These are phyloP conservation scores for Purshia tridentata DNA, from an alignment of 306 rosid species.

Conservation along the genomic window DNA sequence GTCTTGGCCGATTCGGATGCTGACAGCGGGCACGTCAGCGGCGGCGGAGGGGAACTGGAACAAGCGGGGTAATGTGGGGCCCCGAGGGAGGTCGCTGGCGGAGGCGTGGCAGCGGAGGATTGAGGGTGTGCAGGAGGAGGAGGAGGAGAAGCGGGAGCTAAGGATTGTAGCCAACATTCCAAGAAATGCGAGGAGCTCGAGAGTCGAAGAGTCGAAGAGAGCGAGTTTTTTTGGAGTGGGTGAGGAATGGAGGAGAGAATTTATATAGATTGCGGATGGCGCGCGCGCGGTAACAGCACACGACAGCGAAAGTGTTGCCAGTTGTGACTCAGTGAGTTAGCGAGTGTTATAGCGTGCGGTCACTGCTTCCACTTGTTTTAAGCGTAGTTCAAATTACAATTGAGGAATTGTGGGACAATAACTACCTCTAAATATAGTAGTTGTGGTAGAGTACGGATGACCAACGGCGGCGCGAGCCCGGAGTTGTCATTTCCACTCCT, in stretches of 20 bases:
- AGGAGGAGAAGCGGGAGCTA: conserved; percentile 32
- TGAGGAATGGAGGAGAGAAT: not conserved
- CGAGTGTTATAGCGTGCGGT: too few relatives aligned
- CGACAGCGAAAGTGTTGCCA: not conserved
- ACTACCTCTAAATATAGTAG: too few relatives aligned
- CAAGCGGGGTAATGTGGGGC: conserved; percentile 43
- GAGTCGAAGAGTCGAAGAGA: not conserved
- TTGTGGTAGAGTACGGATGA: too few relatives aligned
- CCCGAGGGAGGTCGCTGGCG: conserved; percentile 46
- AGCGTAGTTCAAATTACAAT: too few relatives aligned
- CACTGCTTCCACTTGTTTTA: too few relatives aligned
- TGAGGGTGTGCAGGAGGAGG: conserved; percentile 29
- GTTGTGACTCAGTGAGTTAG: too few relatives aligned
- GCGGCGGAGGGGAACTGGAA: conserved; percentile 46
- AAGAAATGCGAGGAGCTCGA: conserved; percentile 2
- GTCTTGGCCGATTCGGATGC: conserved; percentile 42
- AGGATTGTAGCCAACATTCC: conserved; percentile 66
- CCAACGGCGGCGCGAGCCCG: too few relatives aligned
- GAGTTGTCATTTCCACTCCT: too few relatives aligned
- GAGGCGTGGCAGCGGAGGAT: conserved; percentile 49
- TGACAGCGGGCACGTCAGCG: conserved; percentile 39
- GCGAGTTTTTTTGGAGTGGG: not conserved
- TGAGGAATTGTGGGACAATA: too few relatives aligned
- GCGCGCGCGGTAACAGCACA: not conserved
- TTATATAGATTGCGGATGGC: not conserved